Evolutionary conservation across 1,284 basidiomycete genomes (phyloP), one percentile per base, ranked within the genome.

Genomic region (Ganoderma leucocontextum): DNA sequence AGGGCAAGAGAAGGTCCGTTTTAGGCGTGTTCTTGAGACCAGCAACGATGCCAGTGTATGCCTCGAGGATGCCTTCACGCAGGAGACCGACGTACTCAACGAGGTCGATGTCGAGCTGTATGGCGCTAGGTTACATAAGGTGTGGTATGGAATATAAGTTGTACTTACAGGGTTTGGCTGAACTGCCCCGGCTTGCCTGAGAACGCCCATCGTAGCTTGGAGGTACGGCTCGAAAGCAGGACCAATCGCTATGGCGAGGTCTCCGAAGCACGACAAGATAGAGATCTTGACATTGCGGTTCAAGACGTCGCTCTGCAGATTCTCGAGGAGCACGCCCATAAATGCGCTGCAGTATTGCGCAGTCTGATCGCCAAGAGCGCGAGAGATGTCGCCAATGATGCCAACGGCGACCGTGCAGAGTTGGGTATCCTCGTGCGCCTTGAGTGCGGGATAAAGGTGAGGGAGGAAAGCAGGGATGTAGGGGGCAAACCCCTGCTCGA

Each of bases 231-330:
- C 93, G 79, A 98, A 99, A 13, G 85, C 85, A 10, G 89, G 83
- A 1, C 95, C 96, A 71, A 98, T 93, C 0, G 98, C 97, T 29
- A 99, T 86, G 9, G 97, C 97, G 73, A 99, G 94, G 79, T 99
- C 97, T 44, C 98, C 98, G 77, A 99, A 99, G 81, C 95, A 96
- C 17, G 94, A 92, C 70, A 99, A 83, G 75, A 99, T 96, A 17
- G 94, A 92, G 55, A 99, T 97, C 87, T 99, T 99, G 78, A 99
- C 98, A 73, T 94, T 95, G 65, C 97, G 89, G 79, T 96, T 94
- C 68, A 99, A 85, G 47, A 95, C 90, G 0, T 97, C 92, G 75
- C 94, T 96, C 80, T 96, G 94, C 64, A 99, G 85, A 77, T 98
- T 96, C 80, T 97, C 94, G 52, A 98, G 87, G 29, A 99, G 85